Base-by-base conservation (phyloP, 176 grass and related monocot genomes). In the Alloteropsis semialata region DNA sequence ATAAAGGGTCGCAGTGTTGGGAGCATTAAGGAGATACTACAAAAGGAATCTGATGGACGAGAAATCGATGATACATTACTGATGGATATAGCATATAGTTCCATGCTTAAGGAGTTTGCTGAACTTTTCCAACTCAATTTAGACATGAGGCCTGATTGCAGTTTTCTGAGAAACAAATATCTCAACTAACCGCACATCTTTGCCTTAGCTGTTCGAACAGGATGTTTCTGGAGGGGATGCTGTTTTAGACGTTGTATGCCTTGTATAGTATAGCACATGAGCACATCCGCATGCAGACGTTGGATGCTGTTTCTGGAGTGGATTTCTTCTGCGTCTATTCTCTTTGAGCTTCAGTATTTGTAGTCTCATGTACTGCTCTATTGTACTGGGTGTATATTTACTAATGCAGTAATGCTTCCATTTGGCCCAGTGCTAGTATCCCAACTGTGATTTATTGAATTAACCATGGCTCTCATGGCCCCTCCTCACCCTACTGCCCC, bases 91-190 rank as follows among this genome's bases (percentile, higher is more conserved):
- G 56, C 80, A 34, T 84, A 95, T 80, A 69, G 86, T 34, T 90
- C 85, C 33, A 65, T 95, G 86, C 55, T 88, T 13, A 69, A 86
- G 86, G 84, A 95, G 87, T 98, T 95, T 80, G 51, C 82, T 27
- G 75, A 95, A 79, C 18, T 93, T 84, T 95, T 98, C 60, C 68
- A 93, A 12, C 57, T 98, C 38, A 88, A 84, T 64, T 8, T 98
- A 12, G 71, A 90, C 22, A 28, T 67, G 22, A 86, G 55, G 25
- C 32, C 75, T 30, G 39, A 73, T 58, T 82, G 56, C 5, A 36
- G 68, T 29, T 18, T 79, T 32, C 24, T 9, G 10, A 15, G 18
- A 82, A 15, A n/a, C 19, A 49, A 19, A 0, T 19, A 51, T 51
- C 18, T 51, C 49, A 36, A 36, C 34, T 36, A n/a, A n/a, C n/a